Percentiles rank a stretch among this genome's conserved stretches.
phyloP scores from a whole-genome alignment of 1,284 basidiomycete genomes.

The Ustilago trichophora region DNA sequence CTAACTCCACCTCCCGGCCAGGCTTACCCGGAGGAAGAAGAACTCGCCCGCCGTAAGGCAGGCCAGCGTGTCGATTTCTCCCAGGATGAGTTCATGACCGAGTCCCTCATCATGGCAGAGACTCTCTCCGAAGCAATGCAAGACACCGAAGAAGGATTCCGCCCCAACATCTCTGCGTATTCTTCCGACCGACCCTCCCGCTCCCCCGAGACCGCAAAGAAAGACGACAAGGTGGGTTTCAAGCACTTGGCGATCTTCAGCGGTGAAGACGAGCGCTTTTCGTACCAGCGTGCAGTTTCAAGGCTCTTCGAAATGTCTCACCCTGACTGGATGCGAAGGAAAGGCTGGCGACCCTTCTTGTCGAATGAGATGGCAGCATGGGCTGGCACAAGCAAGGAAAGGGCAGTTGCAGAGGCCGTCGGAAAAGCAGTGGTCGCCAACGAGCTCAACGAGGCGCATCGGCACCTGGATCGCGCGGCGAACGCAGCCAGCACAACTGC shows the following conservation, averaged over 20 bases:
- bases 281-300: constrained; percentile 76
- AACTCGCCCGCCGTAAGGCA: constrained; percentile 8
- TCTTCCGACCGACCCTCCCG: constrained; percentile 20
- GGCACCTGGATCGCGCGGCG: constrained; percentile 17
- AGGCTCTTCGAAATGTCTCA: constrained; percentile 73
- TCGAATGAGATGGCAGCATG: constrained; percentile 42
- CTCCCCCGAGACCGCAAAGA: no score
- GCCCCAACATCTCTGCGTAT: constrained; percentile 75
- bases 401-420: constrained; percentile 3
- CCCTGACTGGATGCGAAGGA: constrained; percentile 45
- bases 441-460: constrained; percentile 13
- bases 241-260: constrained; percentile 74
- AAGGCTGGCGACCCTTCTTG: constrained; percentile 52
- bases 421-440: constrained; percentile 20
- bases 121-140: constrained; percentile 71
- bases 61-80: constrained; percentile 18
- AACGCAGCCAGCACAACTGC: constrained; percentile 4
- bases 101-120: constrained; percentile 73
- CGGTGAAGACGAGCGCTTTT: constrained; percentile 76
- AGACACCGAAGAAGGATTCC: constrained; percentile 71
- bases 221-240: constrained; percentile 67
- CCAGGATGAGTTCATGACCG: constrained; percentile 44
- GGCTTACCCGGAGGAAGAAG: constrained; percentile 38
- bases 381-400: constrained; percentile 25
- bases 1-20: constrained; percentile 29